Evolutionary conservation across 1,139 yeast species (phyloP).

Genomic region (Saccharomyces hybrid): DNA sequence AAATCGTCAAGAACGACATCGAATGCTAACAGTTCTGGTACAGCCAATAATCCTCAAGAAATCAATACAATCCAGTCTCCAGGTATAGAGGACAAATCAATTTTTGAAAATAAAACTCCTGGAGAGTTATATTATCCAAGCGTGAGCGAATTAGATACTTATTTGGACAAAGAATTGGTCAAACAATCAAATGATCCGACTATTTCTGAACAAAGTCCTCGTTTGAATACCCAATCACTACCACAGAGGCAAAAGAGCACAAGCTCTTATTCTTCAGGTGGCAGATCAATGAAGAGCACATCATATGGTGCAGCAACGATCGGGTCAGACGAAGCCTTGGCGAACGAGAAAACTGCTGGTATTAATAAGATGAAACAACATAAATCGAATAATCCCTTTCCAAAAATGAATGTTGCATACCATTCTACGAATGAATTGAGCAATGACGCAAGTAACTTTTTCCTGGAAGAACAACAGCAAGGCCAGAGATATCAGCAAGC

Average conservation of each 20-base stretch:
- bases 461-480: slow-evolving; percentile 2
- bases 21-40: not conserved
- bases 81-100: not conserved
- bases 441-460: not conserved
- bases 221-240: not conserved
- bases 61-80: not conserved
- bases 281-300: slow-evolving; percentile 8
- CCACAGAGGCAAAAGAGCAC: slow-evolving; percentile 12
- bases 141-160: slow-evolving; percentile 10
- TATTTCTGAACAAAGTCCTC: not conserved
- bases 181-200: not conserved
- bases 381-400: slow-evolving; percentile 32
- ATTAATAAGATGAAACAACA: slow-evolving; percentile 18
- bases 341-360: slow-evolving; percentile 16
- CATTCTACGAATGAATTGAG: not conserved
- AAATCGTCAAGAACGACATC: slow-evolving; percentile 9
- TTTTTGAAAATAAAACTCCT: not conserved
- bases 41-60: slow-evolving; percentile 2
- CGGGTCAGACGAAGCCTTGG: slow-evolving; percentile 11
- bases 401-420: slow-evolving; percentile 19
- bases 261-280: slow-evolving; percentile 12
- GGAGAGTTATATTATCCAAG: slow-evolving; percentile 12
- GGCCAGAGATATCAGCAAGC: slow-evolving; percentile 7
- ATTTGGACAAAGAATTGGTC: slow-evolving; percentile 8
- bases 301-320: slow-evolving; percentile 3